Evolutionary conservation across 2,329 filamentous ascomycete species (phyloP).

Genomic region (Ciborinia camelliae): DNA sequence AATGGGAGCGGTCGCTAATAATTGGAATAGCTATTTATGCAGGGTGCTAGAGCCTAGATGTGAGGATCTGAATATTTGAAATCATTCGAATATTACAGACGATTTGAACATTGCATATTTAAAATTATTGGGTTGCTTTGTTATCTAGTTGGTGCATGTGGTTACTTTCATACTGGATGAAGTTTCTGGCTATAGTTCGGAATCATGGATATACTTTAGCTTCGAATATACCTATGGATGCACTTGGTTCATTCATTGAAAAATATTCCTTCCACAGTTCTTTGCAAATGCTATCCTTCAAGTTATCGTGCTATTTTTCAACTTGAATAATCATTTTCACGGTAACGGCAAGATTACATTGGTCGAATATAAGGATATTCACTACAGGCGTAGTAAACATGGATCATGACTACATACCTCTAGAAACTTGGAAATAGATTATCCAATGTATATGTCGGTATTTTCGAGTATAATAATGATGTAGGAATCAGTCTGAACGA

Average conservation of each 20-base stretch:
- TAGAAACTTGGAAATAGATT: too few relatives aligned
- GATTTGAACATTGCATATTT: background rate
- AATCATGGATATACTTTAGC: background rate
- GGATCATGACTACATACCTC: too few relatives aligned
- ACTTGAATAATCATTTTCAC: too few relatives aligned
- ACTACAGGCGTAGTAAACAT: too few relatives aligned
- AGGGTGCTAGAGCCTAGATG: constrained; percentile 7
- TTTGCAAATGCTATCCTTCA: too few relatives aligned
- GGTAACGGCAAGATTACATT: too few relatives aligned
- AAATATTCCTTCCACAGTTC: background rate
- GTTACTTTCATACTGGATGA: background rate
- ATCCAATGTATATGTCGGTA: too few relatives aligned
- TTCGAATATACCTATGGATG: background rate
- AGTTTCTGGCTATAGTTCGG: background rate
- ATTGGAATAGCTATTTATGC: constrained; percentile 2
- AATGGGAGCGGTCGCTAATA: background rate
- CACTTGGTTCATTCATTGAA: background rate
- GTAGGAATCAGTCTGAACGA: too few relatives aligned
- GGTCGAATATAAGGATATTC: too few relatives aligned
- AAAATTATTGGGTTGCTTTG: too few relatives aligned
- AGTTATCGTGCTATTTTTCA: too few relatives aligned
- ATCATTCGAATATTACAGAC: background rate
- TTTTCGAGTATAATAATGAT: too few relatives aligned
- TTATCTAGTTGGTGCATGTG: background rate
- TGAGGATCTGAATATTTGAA: background rate